Evolutionary conservation across 305 asterid genomes (phyloP).

Genomic region (Fraxinus nigra): DNA sequence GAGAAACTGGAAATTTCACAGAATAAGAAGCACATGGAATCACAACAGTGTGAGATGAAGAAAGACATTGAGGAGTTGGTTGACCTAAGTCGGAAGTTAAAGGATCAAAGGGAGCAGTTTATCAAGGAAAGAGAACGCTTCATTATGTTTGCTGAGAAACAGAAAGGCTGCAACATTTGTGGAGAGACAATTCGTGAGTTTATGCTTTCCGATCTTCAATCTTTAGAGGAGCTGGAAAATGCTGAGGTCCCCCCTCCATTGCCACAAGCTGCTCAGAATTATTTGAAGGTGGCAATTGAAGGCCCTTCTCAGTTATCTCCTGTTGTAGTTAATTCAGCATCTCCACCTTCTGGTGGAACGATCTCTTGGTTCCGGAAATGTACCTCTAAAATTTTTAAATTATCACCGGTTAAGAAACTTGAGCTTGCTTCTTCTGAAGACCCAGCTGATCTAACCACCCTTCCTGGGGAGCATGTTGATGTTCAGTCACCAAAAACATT

Average conservation of each 20-base stretch:
- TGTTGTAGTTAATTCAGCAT: conserved; percentile 42
- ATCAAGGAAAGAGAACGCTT: conserved; percentile 83
- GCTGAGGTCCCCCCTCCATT: conserved; percentile 61
- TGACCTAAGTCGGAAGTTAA: conserved; percentile 74
- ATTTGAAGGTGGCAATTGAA: conserved; percentile 48
- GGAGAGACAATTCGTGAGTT: conserved; percentile 69
- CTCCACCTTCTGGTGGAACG: conserved; percentile 70
- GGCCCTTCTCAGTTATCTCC: conserved; percentile 52
- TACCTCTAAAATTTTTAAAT: conserved; percentile 69
- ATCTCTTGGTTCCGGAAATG: conserved; percentile 90
- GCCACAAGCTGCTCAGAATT: conserved; percentile 59
- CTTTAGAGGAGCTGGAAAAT: conserved; percentile 46
- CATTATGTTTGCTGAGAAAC: conserved; percentile 68
- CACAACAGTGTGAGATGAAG: conserved; percentile 72
- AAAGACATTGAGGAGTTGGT: conserved; percentile 86
- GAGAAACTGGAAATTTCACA: conserved; percentile 64
- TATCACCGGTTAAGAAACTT: conserved; percentile 74
- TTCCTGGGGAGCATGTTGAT: conserved; percentile 24
- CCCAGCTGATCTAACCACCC: conserved; percentile 31
- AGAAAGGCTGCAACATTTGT: conserved; percentile 64
- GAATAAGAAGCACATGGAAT: conserved; percentile 75
- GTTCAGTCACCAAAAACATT: conserved; percentile 32
- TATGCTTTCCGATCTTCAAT: conserved; percentile 69
- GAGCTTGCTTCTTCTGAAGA: conserved; percentile 48
- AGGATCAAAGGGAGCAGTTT: conserved; percentile 81